Conservation (phyloP, 75 land plant species). For the Gnetum montanum region DNA sequence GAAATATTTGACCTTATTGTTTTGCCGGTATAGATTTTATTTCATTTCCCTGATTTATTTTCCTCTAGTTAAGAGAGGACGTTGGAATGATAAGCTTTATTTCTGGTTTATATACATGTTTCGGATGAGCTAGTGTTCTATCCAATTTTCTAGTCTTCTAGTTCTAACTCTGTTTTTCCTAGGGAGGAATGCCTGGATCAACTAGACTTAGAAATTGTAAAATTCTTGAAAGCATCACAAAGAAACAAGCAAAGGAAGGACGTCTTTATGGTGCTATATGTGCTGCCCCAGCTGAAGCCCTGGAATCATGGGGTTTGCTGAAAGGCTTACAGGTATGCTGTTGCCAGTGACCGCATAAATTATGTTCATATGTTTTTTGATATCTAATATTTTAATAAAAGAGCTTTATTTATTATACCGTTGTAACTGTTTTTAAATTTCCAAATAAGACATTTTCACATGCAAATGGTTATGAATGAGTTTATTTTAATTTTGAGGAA, state of each 20-base stretch:
- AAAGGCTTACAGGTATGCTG: constrained; percentile 47
- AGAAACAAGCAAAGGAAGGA: constrained; percentile 44
- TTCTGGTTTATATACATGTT: not conserved
- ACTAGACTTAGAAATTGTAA: constrained; percentile 29
- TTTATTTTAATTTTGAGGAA: not conserved
- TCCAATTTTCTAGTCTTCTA: too few species aligned
- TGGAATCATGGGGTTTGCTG: constrained; percentile 55
- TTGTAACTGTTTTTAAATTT: too few species aligned
- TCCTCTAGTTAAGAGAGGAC: constrained; percentile 1
- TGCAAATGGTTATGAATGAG: not conserved
- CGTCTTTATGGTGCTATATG: constrained; percentile 54
- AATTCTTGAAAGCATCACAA: constrained; percentile 29
- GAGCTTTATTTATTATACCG: too few species aligned
- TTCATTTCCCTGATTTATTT: not conserved
- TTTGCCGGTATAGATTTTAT: constrained; percentile 35
- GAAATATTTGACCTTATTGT: constrained; percentile 50
- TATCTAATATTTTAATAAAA: too few species aligned
- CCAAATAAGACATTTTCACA: not conserved
- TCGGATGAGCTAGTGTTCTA: too few species aligned
- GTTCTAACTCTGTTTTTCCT: not conserved
- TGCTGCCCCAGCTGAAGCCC: constrained; percentile 61
- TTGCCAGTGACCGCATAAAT: too few species aligned
- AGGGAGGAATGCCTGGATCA: constrained; percentile 80
- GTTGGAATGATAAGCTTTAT: not conserved
- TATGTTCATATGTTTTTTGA: not conserved